Evolutionary conservation across 2,329 filamentous ascomycete genomes (phyloP), one percentile per base, ranked within the genome.

Genomic region (Colletotrichum tropicale): DNA sequence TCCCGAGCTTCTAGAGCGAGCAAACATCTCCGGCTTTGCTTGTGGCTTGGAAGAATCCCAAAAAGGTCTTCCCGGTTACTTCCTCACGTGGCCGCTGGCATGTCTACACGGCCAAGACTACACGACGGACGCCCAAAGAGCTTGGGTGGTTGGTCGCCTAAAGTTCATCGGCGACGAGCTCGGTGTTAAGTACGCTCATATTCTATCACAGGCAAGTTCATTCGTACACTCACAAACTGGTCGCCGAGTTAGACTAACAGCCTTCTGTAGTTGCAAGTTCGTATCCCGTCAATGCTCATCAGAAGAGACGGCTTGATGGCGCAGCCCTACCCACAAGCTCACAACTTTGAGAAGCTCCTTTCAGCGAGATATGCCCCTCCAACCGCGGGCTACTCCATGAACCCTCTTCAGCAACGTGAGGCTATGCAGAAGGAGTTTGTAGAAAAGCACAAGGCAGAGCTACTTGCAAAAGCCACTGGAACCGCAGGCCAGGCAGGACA

Each of bases 271-370:
- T 18, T 92, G 68, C 87, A 90, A 80, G 82, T 92, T 68, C 89
- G 91, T 28, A 86, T 92, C 21, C 91, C 91, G 3, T 92, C 90
- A 1, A 92, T 93, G 91, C 86, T 92, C 76, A 92, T 93, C 80
- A 87, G 86, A 32, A 84, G 88, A 43, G 90, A 92, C 78, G 86
- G 86, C 6, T 81, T 90, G 12, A 85, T 90, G 84, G 85, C 86
- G 3, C 84, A 83, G 64, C 86, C 87, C 4, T 87, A 86, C 70
- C 84, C 85, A 8, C 81, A 83, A 66, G 83, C 84, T 8, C 82
- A 86, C 66, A 85, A 88, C 78, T 87, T 88, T 74, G 84, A 87
- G 78, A 87, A 86, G 81, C 79, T 88, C 34, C 80, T 88, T n/a
- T 86, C 87, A 5, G 83, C 85, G 21, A 84, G 83, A 66, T 75